Base-by-base conservation (phyloP, 2,329 filamentous ascomycete species). In the Cladobotryum mycophilum region DNA sequence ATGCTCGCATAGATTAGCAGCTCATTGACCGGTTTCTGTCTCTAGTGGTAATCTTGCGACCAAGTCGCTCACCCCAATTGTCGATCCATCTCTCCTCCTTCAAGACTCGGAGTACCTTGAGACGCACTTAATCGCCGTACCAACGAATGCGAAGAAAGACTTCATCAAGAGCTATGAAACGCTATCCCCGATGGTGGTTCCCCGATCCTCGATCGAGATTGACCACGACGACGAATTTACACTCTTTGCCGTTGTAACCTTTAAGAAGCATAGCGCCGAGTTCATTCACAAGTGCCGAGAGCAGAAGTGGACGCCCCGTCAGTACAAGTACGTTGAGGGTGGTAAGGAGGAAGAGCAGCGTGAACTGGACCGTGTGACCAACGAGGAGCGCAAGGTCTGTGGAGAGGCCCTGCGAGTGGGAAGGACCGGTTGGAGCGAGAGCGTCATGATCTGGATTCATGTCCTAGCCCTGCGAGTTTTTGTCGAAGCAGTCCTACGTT, bases 401-500 rank as follows among this genome's bases (percentile, higher is more conserved):
- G 90, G 89, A 11, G 92, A 99, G 72, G 90, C 91, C 3, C 70
- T 99, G 63, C 81, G 90, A 57, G 78, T 96, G 61, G 89, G 86
- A 13, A 79, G 91, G 55, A 95, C 89, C n/a, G 90, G 89, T 14
- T 99, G 93, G 82, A 92, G 89, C 64, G 93, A 99, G 72, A 86
- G 86, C 55, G 89, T 96, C 58, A 96, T 96, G 89, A 86, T 92
- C 48, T 96, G 91, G 89, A 80, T 95, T 45, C 93, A 99, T 65
- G 87, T 96, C 25, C 76, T 97, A 63, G 88, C 91, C 6, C 72
- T 99, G 61, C 79, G 93, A 48, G 91, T 97, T 17, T 99, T 97
- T 69, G 93, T 99, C 17, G 93, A 99, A 77, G 96, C 91, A 5
- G 93, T 99, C n/a, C 75, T 99, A 64, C 83, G 93, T 58, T 99